Evolutionary conservation across 2,329 filamentous ascomycete species (phyloP).

Genomic region (Pseudopyricularia cyperi): DNA sequence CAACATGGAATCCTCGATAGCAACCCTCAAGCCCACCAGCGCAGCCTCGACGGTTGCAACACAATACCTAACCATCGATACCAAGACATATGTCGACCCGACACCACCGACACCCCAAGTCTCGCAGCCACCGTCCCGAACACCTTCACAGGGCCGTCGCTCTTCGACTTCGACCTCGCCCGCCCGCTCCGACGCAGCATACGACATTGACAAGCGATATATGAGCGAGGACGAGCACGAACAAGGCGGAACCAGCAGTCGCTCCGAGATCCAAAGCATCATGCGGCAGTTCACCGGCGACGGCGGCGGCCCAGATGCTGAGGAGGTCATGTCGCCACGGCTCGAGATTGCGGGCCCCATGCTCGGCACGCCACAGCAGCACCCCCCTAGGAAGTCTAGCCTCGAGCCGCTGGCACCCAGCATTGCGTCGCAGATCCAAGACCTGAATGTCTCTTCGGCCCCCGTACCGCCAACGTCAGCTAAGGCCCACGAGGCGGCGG

Average conservation of each 20-base stretch:
- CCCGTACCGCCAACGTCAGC: slow-evolving; percentile 24
- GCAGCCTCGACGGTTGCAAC: slow-evolving; percentile 21
- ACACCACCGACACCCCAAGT: slow-evolving; percentile 42
- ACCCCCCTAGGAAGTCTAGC: slow-evolving; percentile 77
- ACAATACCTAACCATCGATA: slow-evolving; percentile 32
- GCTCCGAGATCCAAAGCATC: slow-evolving; percentile 87
- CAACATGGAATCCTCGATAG: slow-evolving; percentile 22
- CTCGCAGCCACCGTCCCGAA: slow-evolving; percentile 45
- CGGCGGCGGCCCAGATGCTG: slow-evolving; percentile 54
- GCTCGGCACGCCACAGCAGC: slow-evolving; percentile 50
- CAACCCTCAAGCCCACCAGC: slow-evolving; percentile 33
- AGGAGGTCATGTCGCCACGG: slow-evolving; percentile 86
- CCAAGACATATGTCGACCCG: slow-evolving; percentile 39
- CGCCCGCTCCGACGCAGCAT: slow-evolving; percentile 38
- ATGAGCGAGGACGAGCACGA: slow-evolving; percentile 52
- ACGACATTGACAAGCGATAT: slow-evolving; percentile 40
- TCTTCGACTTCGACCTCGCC: slow-evolving; percentile 32
- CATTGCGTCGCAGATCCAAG: slow-evolving; percentile 34
- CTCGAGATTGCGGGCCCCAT: slow-evolving; percentile 73
- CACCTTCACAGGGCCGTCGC: slow-evolving; percentile 40
- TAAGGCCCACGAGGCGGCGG: slow-evolving; percentile 17
- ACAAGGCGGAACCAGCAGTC: slow-evolving; percentile 30
- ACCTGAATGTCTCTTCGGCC: slow-evolving; percentile 25
- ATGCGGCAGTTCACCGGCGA: slow-evolving; percentile 89
- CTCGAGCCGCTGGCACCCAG: slow-evolving; percentile 55